Conservation (phyloP, 2,329 filamentous ascomycete genomes). For the Sporothrix brunneoviolacea region DNA sequence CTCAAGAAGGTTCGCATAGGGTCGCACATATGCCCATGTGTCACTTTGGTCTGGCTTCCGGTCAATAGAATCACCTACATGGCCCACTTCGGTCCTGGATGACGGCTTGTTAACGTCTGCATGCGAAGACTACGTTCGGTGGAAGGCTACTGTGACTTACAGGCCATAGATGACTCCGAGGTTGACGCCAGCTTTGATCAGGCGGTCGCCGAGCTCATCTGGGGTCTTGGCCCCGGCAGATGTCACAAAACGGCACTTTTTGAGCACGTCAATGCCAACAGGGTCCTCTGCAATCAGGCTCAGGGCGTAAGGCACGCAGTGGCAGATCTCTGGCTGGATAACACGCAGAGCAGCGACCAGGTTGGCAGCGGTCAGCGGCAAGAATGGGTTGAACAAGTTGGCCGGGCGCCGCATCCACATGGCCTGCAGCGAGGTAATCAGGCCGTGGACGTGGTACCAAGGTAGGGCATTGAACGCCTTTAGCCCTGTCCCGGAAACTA, state of each 20-base stretch:
- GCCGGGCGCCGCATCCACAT: slow-evolving; percentile 37
- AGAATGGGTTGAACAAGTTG: slow-evolving; percentile 27
- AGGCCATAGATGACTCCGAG: slow-evolving; percentile 36
- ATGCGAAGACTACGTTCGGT: too few species aligned
- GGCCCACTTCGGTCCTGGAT: slow-evolving; percentile 35
- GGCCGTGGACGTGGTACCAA: slow-evolving; percentile 37
- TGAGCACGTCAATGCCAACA: slow-evolving; percentile 40
- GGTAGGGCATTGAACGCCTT: slow-evolving; percentile 37
- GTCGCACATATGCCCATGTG: slow-evolving; percentile 36
- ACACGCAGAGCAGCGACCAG: slow-evolving; percentile 35
- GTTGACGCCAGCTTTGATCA: slow-evolving; percentile 42
- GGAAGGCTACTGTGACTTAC: slow-evolving; percentile 27
- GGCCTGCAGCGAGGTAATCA: slow-evolving; percentile 35
- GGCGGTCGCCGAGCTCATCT: slow-evolving; percentile 43
- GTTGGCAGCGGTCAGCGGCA: slow-evolving; percentile 37
- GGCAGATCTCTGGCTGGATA: slow-evolving; percentile 41
- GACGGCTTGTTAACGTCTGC: too few species aligned
- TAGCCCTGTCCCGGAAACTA: slow-evolving; percentile 28
- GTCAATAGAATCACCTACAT: slow-evolving; percentile 35
- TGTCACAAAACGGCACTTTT: slow-evolving; percentile 38
- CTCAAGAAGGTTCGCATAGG: slow-evolving; percentile 29
- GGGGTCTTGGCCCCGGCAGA: slow-evolving; percentile 47
- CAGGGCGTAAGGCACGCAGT: slow-evolving; percentile 51
- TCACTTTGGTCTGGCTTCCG: slow-evolving; percentile 32
- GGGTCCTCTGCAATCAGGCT: slow-evolving; percentile 50